A percentile compares a stretch with the other conserved stretches of the same genome.
These are phyloP conservation scores for Aphanomyces cochlioides DNA, from an alignment of 352 stramenopile species.

Conservation along the genomic window DNA sequence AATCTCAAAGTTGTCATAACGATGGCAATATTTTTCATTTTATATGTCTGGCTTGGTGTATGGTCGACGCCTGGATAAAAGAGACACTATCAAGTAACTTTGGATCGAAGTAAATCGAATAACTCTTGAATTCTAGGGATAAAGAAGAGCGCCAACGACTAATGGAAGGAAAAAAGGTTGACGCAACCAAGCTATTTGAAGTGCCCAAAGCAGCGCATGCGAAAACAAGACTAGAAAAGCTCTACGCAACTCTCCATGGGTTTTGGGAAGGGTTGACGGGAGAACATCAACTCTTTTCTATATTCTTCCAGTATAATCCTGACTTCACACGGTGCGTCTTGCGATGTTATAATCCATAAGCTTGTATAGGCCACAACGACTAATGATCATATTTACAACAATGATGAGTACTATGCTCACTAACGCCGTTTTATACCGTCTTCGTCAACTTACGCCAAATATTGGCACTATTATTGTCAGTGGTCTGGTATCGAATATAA, in stretches of 20 bases:
- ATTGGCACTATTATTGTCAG: slow-evolving; percentile 49
- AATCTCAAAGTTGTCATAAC: slow-evolving; percentile 55
- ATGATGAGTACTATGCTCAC: slow-evolving; percentile 72
- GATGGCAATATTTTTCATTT: slow-evolving; percentile 47
- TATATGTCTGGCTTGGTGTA: slow-evolving; percentile 58
- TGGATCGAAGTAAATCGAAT: no score
- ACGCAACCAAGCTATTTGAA: slow-evolving; percentile 57
- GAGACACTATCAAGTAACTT: slow-evolving; percentile 39
- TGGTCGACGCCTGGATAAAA: slow-evolving; percentile 55
- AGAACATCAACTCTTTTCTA: slow-evolving; percentile 66
- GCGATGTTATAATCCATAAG: background rate
- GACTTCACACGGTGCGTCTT: slow-evolving; percentile 45
- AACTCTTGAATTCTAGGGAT: no score
- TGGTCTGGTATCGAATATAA: slow-evolving; percentile 55
- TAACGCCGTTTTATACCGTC: slow-evolving; percentile 58
- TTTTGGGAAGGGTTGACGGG: slow-evolving; percentile 54
- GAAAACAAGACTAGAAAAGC: slow-evolving; percentile 36
- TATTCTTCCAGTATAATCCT: slow-evolving; percentile 71
- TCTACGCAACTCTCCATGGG: slow-evolving; percentile 40
- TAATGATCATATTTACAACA: slow-evolving; percentile 68
- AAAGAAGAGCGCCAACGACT: slow-evolving; percentile 39
- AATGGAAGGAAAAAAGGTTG: slow-evolving; percentile 48
- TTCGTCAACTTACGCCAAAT: slow-evolving; percentile 47
- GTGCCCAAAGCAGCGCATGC: slow-evolving; percentile 33
- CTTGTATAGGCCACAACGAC: slow-evolving; percentile 38